phyloP scores from a whole-genome alignment of 495 filamentous ascomycete species.

The Penicillium alfredii region DNA sequence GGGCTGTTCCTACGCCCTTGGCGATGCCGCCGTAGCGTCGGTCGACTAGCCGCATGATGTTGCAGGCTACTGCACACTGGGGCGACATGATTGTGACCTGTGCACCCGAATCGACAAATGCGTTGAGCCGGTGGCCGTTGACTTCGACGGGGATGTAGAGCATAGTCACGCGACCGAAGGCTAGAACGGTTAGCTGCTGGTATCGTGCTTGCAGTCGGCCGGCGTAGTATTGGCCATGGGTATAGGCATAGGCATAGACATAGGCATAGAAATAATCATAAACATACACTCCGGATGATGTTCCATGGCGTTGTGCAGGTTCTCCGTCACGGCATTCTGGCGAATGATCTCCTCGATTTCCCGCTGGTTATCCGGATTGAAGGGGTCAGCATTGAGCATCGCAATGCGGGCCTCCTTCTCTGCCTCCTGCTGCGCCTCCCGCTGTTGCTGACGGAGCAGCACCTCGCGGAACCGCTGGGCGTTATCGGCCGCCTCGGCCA shows the following conservation, averaged over 20 bases:
- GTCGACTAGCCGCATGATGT: conserved; percentile 97
- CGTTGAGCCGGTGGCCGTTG: conserved; percentile 85
- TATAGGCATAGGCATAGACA: neutral
- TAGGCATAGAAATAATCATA: neutral
- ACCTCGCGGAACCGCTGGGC: conserved; percentile 66
- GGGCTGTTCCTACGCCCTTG: conserved; percentile 86
- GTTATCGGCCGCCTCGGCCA: conserved; percentile 74
- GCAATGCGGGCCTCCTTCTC: conserved; percentile 75
- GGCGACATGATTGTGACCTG: conserved; percentile 99
- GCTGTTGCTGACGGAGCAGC: conserved; percentile 56
- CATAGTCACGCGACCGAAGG: conserved; percentile 89
- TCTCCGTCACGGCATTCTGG: conserved; percentile 87
- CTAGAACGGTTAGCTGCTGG: conserved; percentile 51
- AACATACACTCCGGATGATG: conserved; percentile 87
- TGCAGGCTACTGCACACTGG: conserved; percentile 78
- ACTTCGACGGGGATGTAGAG: conserved; percentile 95
- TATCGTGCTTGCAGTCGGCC: too few relatives aligned
- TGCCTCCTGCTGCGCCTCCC: conserved; percentile 61
- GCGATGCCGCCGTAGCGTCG: conserved; percentile 86
- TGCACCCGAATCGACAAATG: conserved; percentile 94
- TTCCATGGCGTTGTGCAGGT: conserved; percentile 91
- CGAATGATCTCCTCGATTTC: conserved; percentile 96
- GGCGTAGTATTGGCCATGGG: too few relatives aligned
- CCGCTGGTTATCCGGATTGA: conserved; percentile 83
- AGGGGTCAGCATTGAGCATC: conserved; percentile 82